These are phyloP conservation scores for Leucaena leucocephala DNA, from an alignment of 306 rosid species.

Conservation along the genomic window DNA sequence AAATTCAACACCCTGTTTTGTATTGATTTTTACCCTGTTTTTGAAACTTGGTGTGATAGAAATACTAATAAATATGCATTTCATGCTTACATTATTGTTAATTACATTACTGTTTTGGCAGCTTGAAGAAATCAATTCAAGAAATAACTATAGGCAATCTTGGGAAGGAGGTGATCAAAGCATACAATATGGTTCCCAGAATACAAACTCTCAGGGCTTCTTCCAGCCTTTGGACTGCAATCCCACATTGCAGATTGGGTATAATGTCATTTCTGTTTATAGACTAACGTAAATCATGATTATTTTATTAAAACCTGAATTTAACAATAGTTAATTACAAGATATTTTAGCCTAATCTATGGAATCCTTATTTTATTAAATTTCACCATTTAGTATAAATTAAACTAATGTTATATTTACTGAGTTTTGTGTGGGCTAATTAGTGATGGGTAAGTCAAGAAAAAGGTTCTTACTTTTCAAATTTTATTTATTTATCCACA, in stretches of 20 bases:
- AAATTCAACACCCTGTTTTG: not conserved
- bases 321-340: not conserved
- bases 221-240: conserved; percentile 87
- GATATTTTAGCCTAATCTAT: not conserved
- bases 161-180: conserved; percentile 86
- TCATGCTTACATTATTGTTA: not conserved
- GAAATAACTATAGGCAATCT: conserved; percentile 63
- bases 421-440: not conserved
- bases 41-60: not conserved
- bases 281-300: too few relatives aligned
- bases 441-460: not conserved
- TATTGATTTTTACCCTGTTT: not conserved
- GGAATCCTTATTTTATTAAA: not conserved
- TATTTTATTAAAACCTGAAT: not conserved
- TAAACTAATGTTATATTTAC: not conserved
- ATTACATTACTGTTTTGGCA: conserved; percentile 32
- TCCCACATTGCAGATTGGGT: conserved; percentile 89
- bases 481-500: too few relatives aligned
- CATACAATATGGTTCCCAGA: conserved; percentile 62
- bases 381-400: not conserved
- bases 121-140: conserved; percentile 82
- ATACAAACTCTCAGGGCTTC: conserved; percentile 71
- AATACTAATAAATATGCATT: not conserved
- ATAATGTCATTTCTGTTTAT: not conserved
- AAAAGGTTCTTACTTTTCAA: not conserved